These are phyloP conservation scores for Mucor piriformis DNA, from an alignment of 371 early-diverging fungal genomes.

Conservation along the genomic window DNA sequence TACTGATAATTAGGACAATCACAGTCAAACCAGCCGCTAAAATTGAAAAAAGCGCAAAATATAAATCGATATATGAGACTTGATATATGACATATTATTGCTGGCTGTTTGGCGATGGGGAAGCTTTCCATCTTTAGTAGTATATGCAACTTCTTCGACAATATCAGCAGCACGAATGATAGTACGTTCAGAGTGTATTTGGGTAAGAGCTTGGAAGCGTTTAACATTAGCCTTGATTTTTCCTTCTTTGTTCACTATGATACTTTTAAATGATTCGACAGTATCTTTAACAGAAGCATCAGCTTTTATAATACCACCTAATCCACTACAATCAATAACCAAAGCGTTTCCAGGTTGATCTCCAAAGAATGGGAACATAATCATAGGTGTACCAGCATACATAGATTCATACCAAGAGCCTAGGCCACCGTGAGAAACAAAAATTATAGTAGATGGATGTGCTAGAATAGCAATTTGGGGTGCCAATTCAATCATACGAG, in stretches of 20 bases:
- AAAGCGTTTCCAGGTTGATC: constrained; percentile 37
- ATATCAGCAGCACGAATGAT: constrained; percentile 28
- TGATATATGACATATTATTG: neutral
- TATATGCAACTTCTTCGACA: constrained; percentile 31
- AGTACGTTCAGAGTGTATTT: constrained; percentile 22
- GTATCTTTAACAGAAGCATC: neutral
- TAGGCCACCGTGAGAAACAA: constrained; percentile 44
- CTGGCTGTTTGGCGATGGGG: constrained; percentile 16
- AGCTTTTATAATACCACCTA: neutral
- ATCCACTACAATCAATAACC: neutral
- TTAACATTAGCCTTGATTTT: constrained; percentile 10
- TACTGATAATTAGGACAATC: too few species aligned
- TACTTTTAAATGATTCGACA: neutral
- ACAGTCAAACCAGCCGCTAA: too few species aligned
- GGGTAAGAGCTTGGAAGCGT: constrained; percentile 16
- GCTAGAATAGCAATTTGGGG: constrained; percentile 45
- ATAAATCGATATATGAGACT: constrained; percentile 14
- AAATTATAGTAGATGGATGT: constrained; percentile 35
- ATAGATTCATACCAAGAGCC: constrained; percentile 41
- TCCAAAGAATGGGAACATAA: constrained; percentile 44
- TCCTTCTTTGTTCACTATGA: constrained; percentile 4
- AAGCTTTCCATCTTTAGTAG: constrained; percentile 15
- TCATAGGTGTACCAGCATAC: constrained; percentile 34
- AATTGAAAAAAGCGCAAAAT: neutral
- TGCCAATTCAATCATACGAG: constrained; percentile 27